Conservation (phyloP, 2,329 filamentous ascomycete genomes). For the Claviceps lovelessii region DNA sequence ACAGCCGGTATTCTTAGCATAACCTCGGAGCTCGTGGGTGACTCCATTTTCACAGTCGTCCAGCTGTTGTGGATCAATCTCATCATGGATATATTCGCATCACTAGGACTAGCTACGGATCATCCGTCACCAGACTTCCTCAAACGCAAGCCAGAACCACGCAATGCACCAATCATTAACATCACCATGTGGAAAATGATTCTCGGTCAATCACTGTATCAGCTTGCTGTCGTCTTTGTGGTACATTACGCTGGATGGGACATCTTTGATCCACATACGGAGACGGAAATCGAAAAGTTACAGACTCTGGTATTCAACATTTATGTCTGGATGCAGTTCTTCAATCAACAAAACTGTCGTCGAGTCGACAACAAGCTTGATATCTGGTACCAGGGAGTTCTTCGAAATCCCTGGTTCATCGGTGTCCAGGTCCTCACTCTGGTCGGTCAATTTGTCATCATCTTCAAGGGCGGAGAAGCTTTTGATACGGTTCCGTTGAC, state of each 20-base stretch:
- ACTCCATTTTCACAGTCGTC: conserved; percentile 44
- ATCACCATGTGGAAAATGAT: conserved; percentile 86
- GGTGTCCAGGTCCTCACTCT: conserved; percentile 52
- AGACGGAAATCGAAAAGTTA: conserved; percentile 20
- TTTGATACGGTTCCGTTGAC: conserved; percentile 48
- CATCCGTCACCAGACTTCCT: conserved; percentile 42
- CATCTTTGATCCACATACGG: conserved; percentile 39
- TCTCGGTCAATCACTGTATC: conserved; percentile 63
- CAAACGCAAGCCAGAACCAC: conserved; percentile 55
- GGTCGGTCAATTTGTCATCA: conserved; percentile 56
- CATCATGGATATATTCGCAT: conserved; percentile 56
- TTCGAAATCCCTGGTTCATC: conserved; percentile 64
- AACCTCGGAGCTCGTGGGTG: conserved; percentile 43
- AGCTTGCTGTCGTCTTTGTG: conserved; percentile 46
- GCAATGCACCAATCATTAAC: conserved; percentile 58
- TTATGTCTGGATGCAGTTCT: conserved; percentile 83
- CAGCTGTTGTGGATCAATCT: conserved; percentile 56
- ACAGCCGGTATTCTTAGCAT: conserved; percentile 51
- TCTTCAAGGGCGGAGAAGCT: conserved; percentile 54
- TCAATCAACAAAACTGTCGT: conserved; percentile 69
- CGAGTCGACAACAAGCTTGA: conserved; percentile 73
- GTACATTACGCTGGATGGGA: conserved; percentile 46
- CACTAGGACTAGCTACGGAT: conserved; percentile 49
- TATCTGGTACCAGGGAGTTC: conserved; percentile 60
- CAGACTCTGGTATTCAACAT: conserved; percentile 70